Conservation (phyloP, 2,329 filamentous ascomycete genomes). For the Pseudocercospora macadamiae region DNA sequence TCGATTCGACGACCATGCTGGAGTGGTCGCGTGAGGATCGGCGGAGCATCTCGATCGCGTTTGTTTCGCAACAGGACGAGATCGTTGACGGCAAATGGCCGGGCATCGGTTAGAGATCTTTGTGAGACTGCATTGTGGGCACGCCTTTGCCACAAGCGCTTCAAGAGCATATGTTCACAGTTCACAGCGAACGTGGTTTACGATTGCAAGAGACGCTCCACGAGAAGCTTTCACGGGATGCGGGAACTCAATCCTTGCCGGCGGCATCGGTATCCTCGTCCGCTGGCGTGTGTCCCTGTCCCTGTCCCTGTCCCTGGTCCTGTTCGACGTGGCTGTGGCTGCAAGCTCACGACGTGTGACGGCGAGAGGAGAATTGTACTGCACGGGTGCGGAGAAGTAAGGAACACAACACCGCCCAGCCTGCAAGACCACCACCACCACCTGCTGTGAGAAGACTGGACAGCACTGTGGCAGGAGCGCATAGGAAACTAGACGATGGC, state of each 20-base stretch:
- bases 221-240: too few relatives aligned
- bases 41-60: constrained; percentile 39
- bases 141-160: neutral
- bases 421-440: too few relatives aligned
- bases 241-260: too few relatives aligned
- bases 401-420: too few relatives aligned
- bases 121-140: neutral
- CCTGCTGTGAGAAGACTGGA: neutral
- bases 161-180: neutral
- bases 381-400: too few relatives aligned
- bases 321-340: neutral
- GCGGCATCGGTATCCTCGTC: neutral
- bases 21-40: constrained; percentile 45
- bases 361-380: too few relatives aligned
- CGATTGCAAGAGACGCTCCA: neutral
- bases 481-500: too few relatives aligned
- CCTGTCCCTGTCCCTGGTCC: neutral
- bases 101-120: constrained; percentile 20
- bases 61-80: constrained; percentile 47
- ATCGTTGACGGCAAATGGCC: constrained; percentile 33
- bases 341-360: neutral
- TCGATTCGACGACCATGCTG: constrained; percentile 37
- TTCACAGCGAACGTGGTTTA: neutral
- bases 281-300: neutral
- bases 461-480: neutral